These are phyloP conservation scores for Phytophthora citrophthora DNA, from an alignment of 352 stramenopile genomes.

Conservation along the genomic window DNA sequence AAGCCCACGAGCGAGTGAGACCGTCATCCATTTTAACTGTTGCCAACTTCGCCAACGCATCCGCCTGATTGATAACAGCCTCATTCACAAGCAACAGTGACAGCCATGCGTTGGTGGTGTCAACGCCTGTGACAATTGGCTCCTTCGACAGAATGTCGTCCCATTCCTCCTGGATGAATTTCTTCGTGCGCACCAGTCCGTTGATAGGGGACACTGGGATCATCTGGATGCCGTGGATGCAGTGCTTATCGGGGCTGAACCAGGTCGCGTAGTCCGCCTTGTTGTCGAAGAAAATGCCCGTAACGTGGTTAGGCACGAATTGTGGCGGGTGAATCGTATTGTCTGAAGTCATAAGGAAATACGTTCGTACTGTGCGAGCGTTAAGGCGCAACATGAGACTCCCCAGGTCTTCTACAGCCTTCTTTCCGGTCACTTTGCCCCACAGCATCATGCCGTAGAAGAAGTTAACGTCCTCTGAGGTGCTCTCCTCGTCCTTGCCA, in stretches of 20 bases:
- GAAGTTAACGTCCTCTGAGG: constrained; percentile 74
- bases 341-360: constrained; percentile 62
- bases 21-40: constrained; percentile 46
- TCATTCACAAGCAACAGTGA: constrained; percentile 41
- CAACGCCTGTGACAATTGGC: constrained; percentile 45
- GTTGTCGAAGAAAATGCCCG: constrained; percentile 45
- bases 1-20: constrained; percentile 36
- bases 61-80: constrained; percentile 45
- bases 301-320: constrained; percentile 66
- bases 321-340: constrained; percentile 58
- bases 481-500: constrained; percentile 67
- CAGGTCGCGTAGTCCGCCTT: constrained; percentile 76
- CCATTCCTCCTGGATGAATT: constrained; percentile 77
- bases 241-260: constrained; percentile 76
- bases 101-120: constrained; percentile 62
- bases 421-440: constrained; percentile 49
- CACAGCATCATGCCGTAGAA: constrained; percentile 72
- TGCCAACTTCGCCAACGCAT: constrained; percentile 35
- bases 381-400: constrained; percentile 71
- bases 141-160: constrained; percentile 74
- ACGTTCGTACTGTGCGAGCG: constrained; percentile 52
- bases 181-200: constrained; percentile 59
- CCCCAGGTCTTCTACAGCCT: constrained; percentile 53
- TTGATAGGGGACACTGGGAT: constrained; percentile 77
- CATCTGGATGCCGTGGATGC: constrained; percentile 85